These are phyloP conservation scores for Fusarium sp. DNA, from an alignment of 2,329 filamentous ascomycete species.

Conservation along the genomic window DNA sequence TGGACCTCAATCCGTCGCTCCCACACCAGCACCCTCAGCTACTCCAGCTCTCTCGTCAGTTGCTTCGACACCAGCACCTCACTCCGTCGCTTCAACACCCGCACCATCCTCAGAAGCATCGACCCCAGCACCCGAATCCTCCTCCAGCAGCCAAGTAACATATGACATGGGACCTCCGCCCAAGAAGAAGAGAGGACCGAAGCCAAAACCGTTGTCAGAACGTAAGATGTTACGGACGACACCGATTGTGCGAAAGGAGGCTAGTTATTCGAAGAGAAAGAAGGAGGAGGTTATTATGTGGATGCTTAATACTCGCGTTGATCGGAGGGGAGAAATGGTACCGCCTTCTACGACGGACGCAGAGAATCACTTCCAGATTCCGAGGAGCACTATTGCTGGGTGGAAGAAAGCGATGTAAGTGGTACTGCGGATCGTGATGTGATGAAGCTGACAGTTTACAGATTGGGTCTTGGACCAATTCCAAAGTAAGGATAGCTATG, in stretches of 20 bases:
- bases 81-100: background rate
- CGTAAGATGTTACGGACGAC: background rate
- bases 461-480: constrained; percentile 7
- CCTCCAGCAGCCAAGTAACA: background rate
- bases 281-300: constrained; percentile 17
- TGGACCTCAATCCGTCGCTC: background rate
- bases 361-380: constrained; percentile 15
- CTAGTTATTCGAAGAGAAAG: constrained; percentile 15
- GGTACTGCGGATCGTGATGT: background rate
- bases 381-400: constrained; percentile 14
- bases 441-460: background rate
- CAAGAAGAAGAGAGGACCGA: constrained; percentile 8
- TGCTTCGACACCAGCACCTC: background rate
- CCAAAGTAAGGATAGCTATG: background rate
- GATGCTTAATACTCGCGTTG: constrained; percentile 4
- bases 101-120: background rate
- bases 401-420: constrained; percentile 8
- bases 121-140: background rate
- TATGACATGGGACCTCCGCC: background rate
- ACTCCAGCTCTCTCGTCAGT: background rate
- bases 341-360: constrained; percentile 8
- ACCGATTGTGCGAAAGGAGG: constrained; percentile 18
- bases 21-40: background rate
- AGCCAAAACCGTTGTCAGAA: constrained; percentile 20
- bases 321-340: background rate